A percentile compares a stretch with the other conserved stretches of the same genome.
phyloP scores from a whole-genome alignment of 2,329 filamentous ascomycete genomes.

The Aulographum hederae region DNA sequence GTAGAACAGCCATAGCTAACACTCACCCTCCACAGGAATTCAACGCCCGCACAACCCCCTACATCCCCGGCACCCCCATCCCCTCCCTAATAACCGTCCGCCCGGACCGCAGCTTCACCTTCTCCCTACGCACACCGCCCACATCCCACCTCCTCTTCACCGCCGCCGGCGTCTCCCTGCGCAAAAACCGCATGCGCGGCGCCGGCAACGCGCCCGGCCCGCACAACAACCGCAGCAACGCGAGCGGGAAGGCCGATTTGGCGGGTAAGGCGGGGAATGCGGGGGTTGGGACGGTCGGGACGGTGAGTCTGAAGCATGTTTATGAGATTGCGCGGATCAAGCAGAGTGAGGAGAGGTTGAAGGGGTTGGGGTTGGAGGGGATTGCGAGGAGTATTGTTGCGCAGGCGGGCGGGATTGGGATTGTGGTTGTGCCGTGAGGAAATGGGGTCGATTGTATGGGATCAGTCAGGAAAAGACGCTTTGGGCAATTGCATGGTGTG shows the following conservation, averaged over 20 bases:
- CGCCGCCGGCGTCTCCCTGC: constrained; percentile 54
- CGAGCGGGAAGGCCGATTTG: constrained; percentile 11
- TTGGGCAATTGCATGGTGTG: too few relatives aligned
- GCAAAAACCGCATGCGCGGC: constrained; percentile 59
- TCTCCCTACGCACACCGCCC: constrained; percentile 86
- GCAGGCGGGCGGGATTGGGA: constrained; percentile 30
- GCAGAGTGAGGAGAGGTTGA: constrained; percentile 29
- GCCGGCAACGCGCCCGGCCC: constrained; percentile 37
- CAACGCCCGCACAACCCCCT: constrained; percentile 82
- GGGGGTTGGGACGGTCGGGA: constrained; percentile 62
- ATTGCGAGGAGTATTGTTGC: constrained; percentile 53
- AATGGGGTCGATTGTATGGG: too few relatives aligned
- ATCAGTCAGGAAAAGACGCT: too few relatives aligned
- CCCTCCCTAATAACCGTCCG: constrained; percentile 84
- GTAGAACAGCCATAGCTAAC: too few relatives aligned
- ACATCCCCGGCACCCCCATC: constrained; percentile 65
- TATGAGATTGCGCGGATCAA: constrained; percentile 98
- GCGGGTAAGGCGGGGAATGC: constrained; percentile 32
- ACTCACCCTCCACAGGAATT: constrained; percentile 50
- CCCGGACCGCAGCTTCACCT: constrained; percentile 80
- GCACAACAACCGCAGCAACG: constrained; percentile 17
- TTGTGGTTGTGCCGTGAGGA: constrained; percentile 27
- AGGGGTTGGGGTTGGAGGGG: constrained; percentile 67
- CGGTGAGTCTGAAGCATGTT: constrained; percentile 80
- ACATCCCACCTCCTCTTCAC: constrained; percentile 78